phyloP scores from a whole-genome alignment of 495 filamentous ascomycete genomes.

The Rostrohypoxylon terebratum region DNA sequence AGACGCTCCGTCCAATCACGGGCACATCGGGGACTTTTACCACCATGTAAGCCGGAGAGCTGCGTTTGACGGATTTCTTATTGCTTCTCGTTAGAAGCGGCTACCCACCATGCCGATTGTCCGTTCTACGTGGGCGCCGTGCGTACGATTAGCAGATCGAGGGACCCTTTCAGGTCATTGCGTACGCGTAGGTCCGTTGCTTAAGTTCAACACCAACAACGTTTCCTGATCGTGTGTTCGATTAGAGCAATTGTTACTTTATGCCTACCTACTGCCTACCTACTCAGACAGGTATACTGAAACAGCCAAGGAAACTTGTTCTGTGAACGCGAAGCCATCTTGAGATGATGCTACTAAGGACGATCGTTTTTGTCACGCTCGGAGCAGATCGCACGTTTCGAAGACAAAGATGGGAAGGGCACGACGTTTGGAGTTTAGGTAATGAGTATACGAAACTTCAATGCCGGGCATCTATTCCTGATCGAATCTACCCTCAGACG shows the following conservation, averaged over 20 bases:
- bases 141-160: neutral
- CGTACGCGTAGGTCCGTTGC: conserved; percentile 1
- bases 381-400: neutral
- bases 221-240: neutral
- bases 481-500: conserved; percentile 1
- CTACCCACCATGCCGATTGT: neutral
- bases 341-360: neutral
- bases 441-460: neutral
- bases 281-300: conserved; percentile 9
- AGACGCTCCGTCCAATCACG: conserved; percentile 35
- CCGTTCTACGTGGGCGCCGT: conserved; percentile 10
- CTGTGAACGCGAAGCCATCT: conserved; percentile 6
- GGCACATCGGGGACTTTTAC: conserved; percentile 28
- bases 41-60: conserved; percentile 17
- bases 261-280: neutral
- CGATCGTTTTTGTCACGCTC: neutral
- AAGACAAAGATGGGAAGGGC: neutral
- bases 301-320: conserved; percentile 38
- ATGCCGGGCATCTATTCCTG: neutral
- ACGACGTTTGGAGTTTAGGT: neutral
- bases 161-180: neutral
- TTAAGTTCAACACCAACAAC: neutral
- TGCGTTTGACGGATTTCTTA: conserved; percentile 24
- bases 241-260: neutral
- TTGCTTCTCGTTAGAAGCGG: conserved; percentile 8